Evolutionary conservation across 768 basidiomycete species (phyloP), one percentile per base, ranked within the genome.

Genomic region (Termitomyces sp.): DNA sequence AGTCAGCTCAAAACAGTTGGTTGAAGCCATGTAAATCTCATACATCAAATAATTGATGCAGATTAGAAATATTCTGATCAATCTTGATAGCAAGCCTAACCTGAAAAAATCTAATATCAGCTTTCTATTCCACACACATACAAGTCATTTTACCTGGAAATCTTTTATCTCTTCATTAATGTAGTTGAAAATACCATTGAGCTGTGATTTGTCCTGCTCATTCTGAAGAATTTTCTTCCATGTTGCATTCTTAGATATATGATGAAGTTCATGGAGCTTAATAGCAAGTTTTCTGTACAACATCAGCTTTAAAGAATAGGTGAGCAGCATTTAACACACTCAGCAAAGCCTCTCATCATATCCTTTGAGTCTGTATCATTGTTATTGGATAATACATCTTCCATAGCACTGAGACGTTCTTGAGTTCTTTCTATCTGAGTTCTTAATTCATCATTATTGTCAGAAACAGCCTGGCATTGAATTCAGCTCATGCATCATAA

Each of bases 151-250:
- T 9, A 68, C 67, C 48, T 67, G 64, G 32, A 69, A 63, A 20
- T 56, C 31, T 38, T 63, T 65, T 34, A 60, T 56, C 43, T 59
- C n/a, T 17, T 63, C 66, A 47, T 64, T 60, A 29, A 67, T 57
- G 4, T 17, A 7, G 3, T 43, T 56, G 17, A 51, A 45, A 20
- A 43, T 47, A 3, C 4, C 2, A 20, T n/a, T 34, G 32, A 67
- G 64, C 25, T 49, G 36, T 29, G 40, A 34, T 2, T 31, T 56
- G 40, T 66, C 55, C 38, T 60, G 60, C 38, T 62, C 59, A 53
- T 46, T 60, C 6, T 65, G 37, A 6, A 69, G 12, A 36, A 61
- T 43, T 56, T 58, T 42, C 34, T 17, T 37, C 55, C 34, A 57
- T 12, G 10, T 34, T 25, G 25, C 15, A 1, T 40, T 55, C 10